Conservation (phyloP, 768 basidiomycete genomes). For the Leccinellum rugosiceps region DNA sequence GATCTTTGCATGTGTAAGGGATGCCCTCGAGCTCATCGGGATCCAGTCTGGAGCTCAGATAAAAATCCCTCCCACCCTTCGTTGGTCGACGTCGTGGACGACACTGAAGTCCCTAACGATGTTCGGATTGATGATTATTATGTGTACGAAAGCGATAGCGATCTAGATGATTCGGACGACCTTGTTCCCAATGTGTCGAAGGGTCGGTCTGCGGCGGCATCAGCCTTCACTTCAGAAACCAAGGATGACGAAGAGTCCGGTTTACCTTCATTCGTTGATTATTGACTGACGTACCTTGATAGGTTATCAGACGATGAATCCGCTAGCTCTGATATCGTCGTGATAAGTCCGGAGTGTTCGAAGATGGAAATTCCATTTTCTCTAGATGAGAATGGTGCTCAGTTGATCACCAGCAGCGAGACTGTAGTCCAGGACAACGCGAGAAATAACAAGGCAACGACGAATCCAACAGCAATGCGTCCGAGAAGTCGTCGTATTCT, state of each 20-base stretch:
- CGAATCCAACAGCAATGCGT: not conserved
- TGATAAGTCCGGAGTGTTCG: too few relatives aligned
- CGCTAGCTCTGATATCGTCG: too few relatives aligned
- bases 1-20: not conserved
- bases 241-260: not conserved
- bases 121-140: not conserved
- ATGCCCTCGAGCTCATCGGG: not conserved
- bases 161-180: not conserved
- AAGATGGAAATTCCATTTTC: too few relatives aligned
- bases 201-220: not conserved
- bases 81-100: not conserved
- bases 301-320: too few relatives aligned
- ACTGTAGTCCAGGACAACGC: not conserved
- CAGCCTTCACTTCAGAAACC: not conserved
- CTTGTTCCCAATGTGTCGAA: not conserved
- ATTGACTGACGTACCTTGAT: too few relatives aligned
- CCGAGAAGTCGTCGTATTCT: not conserved
- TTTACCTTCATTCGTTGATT: not conserved
- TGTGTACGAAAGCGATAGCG: not conserved
- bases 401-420: not conserved
- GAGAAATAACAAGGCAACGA: not conserved
- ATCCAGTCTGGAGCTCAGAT: not conserved
- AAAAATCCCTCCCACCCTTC: not conserved
- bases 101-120: not conserved
- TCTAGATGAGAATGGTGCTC: too few relatives aligned